Percentiles rank a stretch among this genome's conserved stretches.
These are phyloP conservation scores for Ormosia semicastrata DNA, from an alignment of 306 rosid genomes.

Conservation along the genomic window DNA sequence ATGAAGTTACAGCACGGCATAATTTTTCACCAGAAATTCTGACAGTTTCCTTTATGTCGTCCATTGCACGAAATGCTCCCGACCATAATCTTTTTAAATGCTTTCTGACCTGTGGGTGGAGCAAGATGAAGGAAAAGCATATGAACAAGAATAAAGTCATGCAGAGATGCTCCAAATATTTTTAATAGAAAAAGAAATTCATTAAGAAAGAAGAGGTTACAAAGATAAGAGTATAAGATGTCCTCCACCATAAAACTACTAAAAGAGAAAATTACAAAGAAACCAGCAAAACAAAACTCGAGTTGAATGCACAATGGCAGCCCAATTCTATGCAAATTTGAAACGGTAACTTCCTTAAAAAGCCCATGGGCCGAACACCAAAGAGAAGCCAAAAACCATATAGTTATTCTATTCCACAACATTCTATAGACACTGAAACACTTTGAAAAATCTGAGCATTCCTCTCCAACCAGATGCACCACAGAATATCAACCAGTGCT, in stretches of 20 bases:
- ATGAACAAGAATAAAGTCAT: conserved; percentile 16
- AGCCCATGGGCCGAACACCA: background rate
- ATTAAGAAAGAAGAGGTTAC: background rate
- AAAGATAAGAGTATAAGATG: no score
- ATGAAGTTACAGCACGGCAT: conserved; percentile 69
- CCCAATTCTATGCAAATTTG: background rate
- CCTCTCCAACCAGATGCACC: background rate
- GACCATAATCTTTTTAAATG: conserved; percentile 81
- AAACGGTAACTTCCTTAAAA: background rate
- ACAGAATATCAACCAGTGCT: conserved; percentile 10
- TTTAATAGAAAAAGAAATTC: background rate
- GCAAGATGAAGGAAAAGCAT: conserved; percentile 19
- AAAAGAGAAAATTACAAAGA: background rate
- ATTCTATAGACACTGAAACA: background rate
- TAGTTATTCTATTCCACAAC: background rate
- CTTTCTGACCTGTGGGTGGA: conserved; percentile 60
- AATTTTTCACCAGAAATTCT: conserved; percentile 87
- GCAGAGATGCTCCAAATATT: background rate
- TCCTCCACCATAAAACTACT: background rate
- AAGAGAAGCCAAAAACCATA: background rate
- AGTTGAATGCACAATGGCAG: background rate
- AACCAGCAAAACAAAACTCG: background rate
- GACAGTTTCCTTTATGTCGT: conserved; percentile 94
- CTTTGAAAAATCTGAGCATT: background rate
- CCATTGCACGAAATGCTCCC: conserved; percentile 92